Base-by-base conservation (phyloP, 2,329 filamentous ascomycete genomes). In the Aspergillus sp. region DNA sequence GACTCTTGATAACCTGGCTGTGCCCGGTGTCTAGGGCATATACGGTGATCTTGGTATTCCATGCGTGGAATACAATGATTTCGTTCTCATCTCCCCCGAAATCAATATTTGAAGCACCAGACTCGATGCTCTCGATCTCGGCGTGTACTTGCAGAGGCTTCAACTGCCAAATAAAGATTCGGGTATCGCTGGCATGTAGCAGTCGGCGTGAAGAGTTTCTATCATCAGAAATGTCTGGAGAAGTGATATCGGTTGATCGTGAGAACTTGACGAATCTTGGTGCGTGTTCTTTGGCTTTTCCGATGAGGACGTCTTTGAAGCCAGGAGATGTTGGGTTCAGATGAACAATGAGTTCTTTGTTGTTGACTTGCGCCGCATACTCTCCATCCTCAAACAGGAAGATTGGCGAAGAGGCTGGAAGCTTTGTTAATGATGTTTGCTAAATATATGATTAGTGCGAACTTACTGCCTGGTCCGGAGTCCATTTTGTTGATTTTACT, bases 61-160 rank as follows among this genome's bases (percentile, higher is more conserved):
- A 74, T 8, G 69, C 63, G 43, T 73, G 67, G 40, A 75, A 72
- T 5, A 70, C 60, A 40, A 75, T 63, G 3, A 73, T 47, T 36
- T 75, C 72, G 36, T 69, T 67, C 22, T 68, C 63, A 20, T 66
- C 60, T 1, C 64, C 60, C 1, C 72, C 71, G 51, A 74, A 75
- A 26, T 74, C 73, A 14, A 71, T 57, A 14, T 69, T 64, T 46
- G 73, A 54, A n/a, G 58, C 58, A 2, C 66, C 64, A 0, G 66
- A 59, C 30, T 75, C 73, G 20, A 73, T 58, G 35, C 65, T 68
- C 46, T 74, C 70, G n/a, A 75, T 73, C 36, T 74, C 68, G 9
- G 71, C 73, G 19, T 66, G 60, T 55, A 66, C 65, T 50, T 67
- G 63, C 38, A 73, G 55, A 5, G 72, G 64, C n/a, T 67, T 50